Conservation (phyloP, 768 basidiomycete genomes). For the Rhodosporidiobolus odoratus region DNA sequence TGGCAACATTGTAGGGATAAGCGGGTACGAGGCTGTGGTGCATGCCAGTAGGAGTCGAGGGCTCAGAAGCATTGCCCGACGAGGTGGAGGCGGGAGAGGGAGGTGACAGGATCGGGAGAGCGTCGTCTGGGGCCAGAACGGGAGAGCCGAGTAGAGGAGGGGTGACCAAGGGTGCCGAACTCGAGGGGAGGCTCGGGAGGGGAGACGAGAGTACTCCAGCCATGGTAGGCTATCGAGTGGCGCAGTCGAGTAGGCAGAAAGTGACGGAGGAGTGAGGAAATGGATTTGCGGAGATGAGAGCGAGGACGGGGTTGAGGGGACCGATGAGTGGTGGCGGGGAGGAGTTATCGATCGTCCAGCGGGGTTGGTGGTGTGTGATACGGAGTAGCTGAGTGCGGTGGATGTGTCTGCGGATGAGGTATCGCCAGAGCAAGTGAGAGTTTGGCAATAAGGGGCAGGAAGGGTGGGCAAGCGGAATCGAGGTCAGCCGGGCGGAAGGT, state of each 20-base stretch:
- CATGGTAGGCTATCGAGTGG: background rate
- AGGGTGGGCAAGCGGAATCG: no score
- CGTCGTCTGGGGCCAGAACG: background rate
- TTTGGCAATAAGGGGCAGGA: no score
- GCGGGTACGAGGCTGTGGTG: conserved; percentile 30
- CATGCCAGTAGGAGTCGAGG: conserved; percentile 5
- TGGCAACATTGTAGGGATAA: conserved; percentile 40
- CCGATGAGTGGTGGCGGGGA: background rate
- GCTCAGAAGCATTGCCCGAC: background rate
- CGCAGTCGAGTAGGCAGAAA: background rate
- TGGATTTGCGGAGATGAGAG: background rate
- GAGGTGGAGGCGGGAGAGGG: background rate
- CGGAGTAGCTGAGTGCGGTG: no score
- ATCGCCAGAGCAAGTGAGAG: no score
- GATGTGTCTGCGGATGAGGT: no score
- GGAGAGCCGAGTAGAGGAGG: conserved; percentile 28
- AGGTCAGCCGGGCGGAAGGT: no score
- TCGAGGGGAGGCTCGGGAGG: conserved; percentile 8
- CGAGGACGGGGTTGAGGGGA: background rate
- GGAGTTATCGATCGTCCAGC: background rate
- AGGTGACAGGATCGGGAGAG: background rate
- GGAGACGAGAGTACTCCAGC: conserved; percentile 25
- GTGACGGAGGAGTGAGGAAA: background rate
- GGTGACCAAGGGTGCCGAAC: conserved; percentile 1
- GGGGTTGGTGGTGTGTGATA: no score